A percentile compares a stretch with the other conserved stretches of the same genome.
phyloP scores from a whole-genome alignment of 2,329 filamentous ascomycete species.

The Alternaria novae-zelandiae region DNA sequence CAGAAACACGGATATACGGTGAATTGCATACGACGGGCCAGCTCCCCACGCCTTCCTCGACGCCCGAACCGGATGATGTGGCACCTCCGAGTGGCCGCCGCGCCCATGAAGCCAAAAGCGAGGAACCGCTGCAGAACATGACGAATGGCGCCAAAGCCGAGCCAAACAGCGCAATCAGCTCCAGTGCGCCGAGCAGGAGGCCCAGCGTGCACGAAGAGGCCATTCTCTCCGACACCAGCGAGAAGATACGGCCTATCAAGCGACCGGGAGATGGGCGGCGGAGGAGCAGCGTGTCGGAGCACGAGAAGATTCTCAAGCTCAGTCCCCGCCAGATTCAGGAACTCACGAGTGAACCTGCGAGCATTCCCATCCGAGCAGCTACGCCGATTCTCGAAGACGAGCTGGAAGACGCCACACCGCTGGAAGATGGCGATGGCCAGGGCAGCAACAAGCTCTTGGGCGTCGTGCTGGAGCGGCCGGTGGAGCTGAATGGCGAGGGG shows the following conservation, averaged over 20 bases:
- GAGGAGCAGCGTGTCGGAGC: slow-evolving; percentile 46
- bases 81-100: slow-evolving; percentile 15
- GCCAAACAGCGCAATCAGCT: slow-evolving; percentile 16
- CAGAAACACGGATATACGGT: slow-evolving; percentile 26
- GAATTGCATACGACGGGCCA: slow-evolving; percentile 27
- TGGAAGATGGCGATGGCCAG: slow-evolving; percentile 17
- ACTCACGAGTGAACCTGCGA: slow-evolving; percentile 61
- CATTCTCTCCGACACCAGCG: slow-evolving; percentile 41
- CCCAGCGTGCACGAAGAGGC: slow-evolving; percentile 40
- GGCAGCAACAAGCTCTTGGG: slow-evolving; percentile 29
- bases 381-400: slow-evolving; percentile 47
- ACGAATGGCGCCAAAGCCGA: slow-evolving; percentile 15
- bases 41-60: slow-evolving; percentile 36
- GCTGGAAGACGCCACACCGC: slow-evolving; percentile 28
- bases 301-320: slow-evolving; percentile 57
- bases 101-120: slow-evolving; percentile 13
- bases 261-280: slow-evolving; percentile 43
- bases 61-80: slow-evolving; percentile 36
- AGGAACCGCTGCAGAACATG: slow-evolving; percentile 14
- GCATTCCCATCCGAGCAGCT: slow-evolving; percentile 58
- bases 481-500: slow-evolving; percentile 17
- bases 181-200: slow-evolving; percentile 22
- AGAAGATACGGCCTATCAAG: slow-evolving; percentile 41
- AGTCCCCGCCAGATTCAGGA: slow-evolving; percentile 62
- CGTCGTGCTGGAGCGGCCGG: slow-evolving; percentile 27